Percentiles rank a stretch among this genome's conserved stretches.
phyloP scores from a whole-genome alignment of 768 basidiomycete species.

The Cyclocybe cylindracea region DNA sequence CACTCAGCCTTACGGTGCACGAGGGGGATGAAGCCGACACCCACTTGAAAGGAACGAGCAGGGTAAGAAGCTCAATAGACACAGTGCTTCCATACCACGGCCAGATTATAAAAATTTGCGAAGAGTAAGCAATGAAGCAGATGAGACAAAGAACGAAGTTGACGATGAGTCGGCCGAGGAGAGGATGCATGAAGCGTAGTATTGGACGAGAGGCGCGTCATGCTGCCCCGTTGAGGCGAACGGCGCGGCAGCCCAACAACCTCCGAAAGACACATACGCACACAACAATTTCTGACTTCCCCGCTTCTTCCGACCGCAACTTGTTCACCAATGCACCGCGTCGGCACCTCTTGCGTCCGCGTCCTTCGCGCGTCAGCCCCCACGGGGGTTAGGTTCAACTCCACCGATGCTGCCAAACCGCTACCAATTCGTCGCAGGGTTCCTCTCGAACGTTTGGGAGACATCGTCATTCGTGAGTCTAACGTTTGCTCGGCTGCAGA shows the following conservation, averaged over 20 bases:
- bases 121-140: conserved; percentile 85
- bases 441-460: conserved; percentile 12
- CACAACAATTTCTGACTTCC: conserved; percentile 11
- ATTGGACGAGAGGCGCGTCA: neutral
- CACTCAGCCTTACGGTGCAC: conserved; percentile 6
- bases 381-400: conserved; percentile 3
- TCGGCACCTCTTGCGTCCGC: conserved; percentile 9
- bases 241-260: conserved; percentile 4
- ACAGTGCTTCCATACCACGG: conserved; percentile 86
- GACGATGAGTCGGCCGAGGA: conserved; percentile 66
- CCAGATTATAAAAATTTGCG: conserved; percentile 88
- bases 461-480: conserved; percentile 36
- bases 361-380: conserved; percentile 7
- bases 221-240: neutral
- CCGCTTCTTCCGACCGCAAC: neutral
- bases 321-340: conserved; percentile 13
- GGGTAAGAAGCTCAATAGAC: conserved; percentile 69
- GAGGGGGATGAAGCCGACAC: conserved; percentile 22
- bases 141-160: conserved; percentile 72
- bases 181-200: conserved; percentile 32
- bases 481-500: neutral
- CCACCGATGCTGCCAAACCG: conserved; percentile 2
- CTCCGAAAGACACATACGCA: conserved; percentile 21
- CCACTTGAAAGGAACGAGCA: conserved; percentile 93
- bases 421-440: neutral